These are phyloP conservation scores for Russula earlei DNA, from an alignment of 768 basidiomycete genomes.

Conservation along the genomic window DNA sequence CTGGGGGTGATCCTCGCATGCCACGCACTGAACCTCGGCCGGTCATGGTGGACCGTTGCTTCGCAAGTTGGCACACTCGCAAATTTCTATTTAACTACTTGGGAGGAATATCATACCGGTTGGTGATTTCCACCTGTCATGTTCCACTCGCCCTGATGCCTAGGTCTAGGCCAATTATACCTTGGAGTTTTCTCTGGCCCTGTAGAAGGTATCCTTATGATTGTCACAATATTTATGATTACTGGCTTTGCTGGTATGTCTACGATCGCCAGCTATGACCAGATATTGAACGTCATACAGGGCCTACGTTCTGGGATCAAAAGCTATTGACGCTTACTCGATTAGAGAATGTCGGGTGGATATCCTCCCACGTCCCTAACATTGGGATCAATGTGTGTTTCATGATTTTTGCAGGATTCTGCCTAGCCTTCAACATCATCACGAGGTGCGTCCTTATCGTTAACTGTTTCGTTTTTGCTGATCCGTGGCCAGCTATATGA, in stretches of 20 bases:
- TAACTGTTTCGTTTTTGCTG: background rate
- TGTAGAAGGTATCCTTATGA: slow-evolving; percentile 90
- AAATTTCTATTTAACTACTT: slow-evolving; percentile 68
- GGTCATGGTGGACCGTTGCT: slow-evolving; percentile 96
- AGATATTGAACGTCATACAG: slow-evolving; percentile 29
- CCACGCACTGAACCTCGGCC: slow-evolving; percentile 81
- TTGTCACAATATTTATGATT: slow-evolving; percentile 64
- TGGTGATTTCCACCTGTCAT: slow-evolving; percentile 13
- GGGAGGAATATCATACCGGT: slow-evolving; percentile 87
- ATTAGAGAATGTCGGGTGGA: slow-evolving; percentile 41
- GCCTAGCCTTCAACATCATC: slow-evolving; percentile 71
- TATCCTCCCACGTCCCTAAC: slow-evolving; percentile 46
- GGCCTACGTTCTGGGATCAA: slow-evolving; percentile 75
- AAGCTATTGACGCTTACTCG: slow-evolving; percentile 50
- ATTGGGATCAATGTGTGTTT: slow-evolving; percentile 77
- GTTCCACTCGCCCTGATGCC: background rate
- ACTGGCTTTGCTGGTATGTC: slow-evolving; percentile 64
- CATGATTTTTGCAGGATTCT: slow-evolving; percentile 70
- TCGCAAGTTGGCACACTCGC: slow-evolving; percentile 63
- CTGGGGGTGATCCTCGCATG: slow-evolving; percentile 78
- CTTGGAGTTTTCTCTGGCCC: slow-evolving; percentile 92
- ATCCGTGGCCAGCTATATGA: slow-evolving; percentile 49
- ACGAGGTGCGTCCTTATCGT: slow-evolving; percentile 38
- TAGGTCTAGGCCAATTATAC: slow-evolving; percentile 62
- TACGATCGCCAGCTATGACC: background rate